phyloP scores from a whole-genome alignment of 2,329 filamentous ascomycete species.

The Penicillium vulpinum region DNA sequence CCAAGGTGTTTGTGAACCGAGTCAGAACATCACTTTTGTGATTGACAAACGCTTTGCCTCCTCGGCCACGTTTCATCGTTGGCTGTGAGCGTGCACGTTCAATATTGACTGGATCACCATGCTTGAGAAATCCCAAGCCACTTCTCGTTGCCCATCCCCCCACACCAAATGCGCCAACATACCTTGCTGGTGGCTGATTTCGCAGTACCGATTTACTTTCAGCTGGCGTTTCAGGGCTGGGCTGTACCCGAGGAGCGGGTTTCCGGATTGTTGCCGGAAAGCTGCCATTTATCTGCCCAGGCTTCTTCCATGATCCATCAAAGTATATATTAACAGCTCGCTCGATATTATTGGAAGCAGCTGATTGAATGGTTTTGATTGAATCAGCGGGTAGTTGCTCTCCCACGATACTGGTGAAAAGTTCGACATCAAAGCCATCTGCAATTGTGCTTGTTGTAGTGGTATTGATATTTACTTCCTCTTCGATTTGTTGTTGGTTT shows the following conservation, averaged over 20 bases:
- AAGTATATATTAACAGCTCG: conserved; percentile 65
- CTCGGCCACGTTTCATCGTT: conserved; percentile 51
- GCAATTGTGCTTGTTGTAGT: neutral
- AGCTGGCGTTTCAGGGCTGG: neutral
- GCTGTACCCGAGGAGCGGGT: conserved; percentile 5
- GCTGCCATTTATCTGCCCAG: conserved; percentile 8
- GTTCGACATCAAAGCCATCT: conserved; percentile 54
- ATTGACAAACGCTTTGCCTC: conserved; percentile 49
- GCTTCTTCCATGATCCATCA: conserved; percentile 61
- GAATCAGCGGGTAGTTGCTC: conserved; percentile 48
- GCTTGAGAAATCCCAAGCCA: conserved; percentile 70
- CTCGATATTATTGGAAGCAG: conserved; percentile 56
- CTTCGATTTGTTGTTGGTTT: neutral
- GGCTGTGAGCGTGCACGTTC: conserved; percentile 78
- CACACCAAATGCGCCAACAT: conserved; percentile 88
- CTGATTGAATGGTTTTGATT: conserved; percentile 50
- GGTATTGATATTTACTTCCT: neutral
- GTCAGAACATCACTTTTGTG: conserved; percentile 83
- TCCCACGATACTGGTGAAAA: conserved; percentile 61
- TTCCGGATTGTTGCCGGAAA: conserved; percentile 9
- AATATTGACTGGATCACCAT: conserved; percentile 81
- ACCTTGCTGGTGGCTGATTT: conserved; percentile 59
- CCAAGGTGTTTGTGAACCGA: conserved; percentile 77
- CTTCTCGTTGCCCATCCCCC: conserved; percentile 90
- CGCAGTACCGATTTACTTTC: conserved; percentile 15